A percentile compares a stretch with the other conserved stretches of the same genome.
phyloP scores from a whole-genome alignment of 768 basidiomycete species.

The Tulasnella sp. region DNA sequence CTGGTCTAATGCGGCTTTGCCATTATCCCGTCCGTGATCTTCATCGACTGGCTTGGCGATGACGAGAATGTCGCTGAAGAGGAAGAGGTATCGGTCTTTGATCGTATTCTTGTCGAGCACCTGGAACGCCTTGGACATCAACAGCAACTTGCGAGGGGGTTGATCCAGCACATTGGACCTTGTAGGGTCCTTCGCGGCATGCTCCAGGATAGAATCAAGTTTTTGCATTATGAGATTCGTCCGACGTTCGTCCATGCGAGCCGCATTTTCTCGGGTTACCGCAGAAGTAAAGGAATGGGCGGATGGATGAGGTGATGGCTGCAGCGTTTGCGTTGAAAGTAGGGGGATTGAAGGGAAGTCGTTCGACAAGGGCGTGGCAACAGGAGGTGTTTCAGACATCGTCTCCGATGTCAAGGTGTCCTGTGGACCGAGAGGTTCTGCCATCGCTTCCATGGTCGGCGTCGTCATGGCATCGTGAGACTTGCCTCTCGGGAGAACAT shows the following conservation, averaged over 20 bases:
- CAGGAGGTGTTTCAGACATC: not conserved
- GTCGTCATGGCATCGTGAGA: not conserved
- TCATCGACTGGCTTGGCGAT: conserved; percentile 80
- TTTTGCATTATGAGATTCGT: conserved; percentile 40
- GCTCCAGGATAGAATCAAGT: conserved; percentile 57
- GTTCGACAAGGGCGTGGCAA: not conserved
- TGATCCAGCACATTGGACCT: conserved; percentile 64
- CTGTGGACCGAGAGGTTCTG: not conserved
- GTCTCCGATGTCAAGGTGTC: not conserved
- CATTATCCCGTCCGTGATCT: conserved; percentile 30
- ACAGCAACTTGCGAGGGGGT: conserved; percentile 73
- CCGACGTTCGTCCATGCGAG: not conserved
- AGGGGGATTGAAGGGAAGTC: not conserved
- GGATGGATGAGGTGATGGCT: not conserved
- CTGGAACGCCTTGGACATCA: conserved; percentile 81
- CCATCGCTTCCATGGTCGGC: not conserved
- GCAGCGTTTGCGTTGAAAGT: too few relatives aligned
- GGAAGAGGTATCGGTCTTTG: conserved; percentile 91
- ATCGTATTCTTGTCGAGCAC: conserved; percentile 89
- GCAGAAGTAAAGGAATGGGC: not conserved
- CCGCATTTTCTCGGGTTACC: not conserved
- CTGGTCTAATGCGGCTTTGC: conserved; percentile 47
- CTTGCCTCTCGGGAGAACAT: not conserved
- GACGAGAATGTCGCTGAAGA: conserved; percentile 93
- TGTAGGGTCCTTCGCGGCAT: conserved; percentile 45